These are phyloP conservation scores for Syncephalastrum racemosum DNA, from an alignment of 371 early-diverging fungal species.

Conservation along the genomic window DNA sequence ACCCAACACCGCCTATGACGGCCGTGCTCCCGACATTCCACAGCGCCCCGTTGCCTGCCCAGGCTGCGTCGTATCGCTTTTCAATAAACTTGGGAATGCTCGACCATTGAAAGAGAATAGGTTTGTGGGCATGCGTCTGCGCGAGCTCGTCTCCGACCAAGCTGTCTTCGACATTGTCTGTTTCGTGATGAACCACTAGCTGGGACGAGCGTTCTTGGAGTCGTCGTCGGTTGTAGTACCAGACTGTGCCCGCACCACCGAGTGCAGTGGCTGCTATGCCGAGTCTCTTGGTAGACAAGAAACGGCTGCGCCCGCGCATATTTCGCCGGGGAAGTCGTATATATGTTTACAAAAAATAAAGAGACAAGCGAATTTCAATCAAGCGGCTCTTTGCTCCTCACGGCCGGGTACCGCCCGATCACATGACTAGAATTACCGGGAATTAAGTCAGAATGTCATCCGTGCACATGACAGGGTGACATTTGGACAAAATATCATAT, in stretches of 20 bases:
- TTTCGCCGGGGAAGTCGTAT: background rate
- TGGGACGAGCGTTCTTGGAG: background rate
- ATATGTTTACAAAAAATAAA: slow-evolving; percentile 2
- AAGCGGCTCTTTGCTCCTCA: background rate
- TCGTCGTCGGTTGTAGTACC: slow-evolving; percentile 1
- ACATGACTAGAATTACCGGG: background rate
- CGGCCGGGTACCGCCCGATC: background rate
- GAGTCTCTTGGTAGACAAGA: slow-evolving; percentile 3
- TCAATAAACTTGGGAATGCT: slow-evolving; percentile 32
- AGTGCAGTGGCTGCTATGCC: slow-evolving; percentile 11
- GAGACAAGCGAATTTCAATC: slow-evolving; percentile 5
- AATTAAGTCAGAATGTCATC: background rate
- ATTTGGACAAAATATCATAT: background rate
- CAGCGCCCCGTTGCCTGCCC: slow-evolving; percentile 26
- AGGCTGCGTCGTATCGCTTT: slow-evolving; percentile 21
- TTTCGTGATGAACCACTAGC: slow-evolving; percentile 1
- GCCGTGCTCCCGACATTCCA: slow-evolving; percentile 52
- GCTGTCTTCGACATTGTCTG: slow-evolving; percentile 8
- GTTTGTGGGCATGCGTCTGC: slow-evolving; percentile 17
- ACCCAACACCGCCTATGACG: slow-evolving; percentile 45
- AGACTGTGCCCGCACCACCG: background rate
- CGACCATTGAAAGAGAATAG: slow-evolving; percentile 34
- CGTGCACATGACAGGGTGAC: no score
- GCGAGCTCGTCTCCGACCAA: slow-evolving; percentile 18
- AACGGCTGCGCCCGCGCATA: background rate